Evolutionary conservation across 176 grass and related monocot species (phyloP).

Genomic region (Aegilops sharonensis): DNA sequence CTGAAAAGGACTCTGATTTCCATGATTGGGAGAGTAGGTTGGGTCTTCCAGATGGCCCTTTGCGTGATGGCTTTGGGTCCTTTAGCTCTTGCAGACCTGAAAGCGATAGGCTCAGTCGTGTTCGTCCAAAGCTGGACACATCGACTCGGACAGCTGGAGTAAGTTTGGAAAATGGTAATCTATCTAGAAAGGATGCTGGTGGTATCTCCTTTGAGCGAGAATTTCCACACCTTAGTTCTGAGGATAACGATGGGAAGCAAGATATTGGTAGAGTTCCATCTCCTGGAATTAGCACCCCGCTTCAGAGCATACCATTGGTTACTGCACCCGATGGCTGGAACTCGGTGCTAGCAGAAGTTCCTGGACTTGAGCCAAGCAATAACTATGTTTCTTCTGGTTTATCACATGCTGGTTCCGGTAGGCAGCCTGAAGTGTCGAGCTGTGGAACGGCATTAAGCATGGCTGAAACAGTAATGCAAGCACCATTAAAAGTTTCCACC

Average conservation of each 20-base stretch:
- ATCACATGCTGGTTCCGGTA: constrained; percentile 21
- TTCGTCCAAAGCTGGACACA: constrained; percentile 36
- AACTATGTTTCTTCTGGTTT: constrained; percentile 26
- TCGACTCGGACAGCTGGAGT: constrained; percentile 30
- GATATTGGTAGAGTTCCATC: constrained; percentile 51
- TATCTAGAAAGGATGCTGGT: constrained; percentile 39
- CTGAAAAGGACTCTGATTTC: constrained; percentile 50
- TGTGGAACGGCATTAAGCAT: constrained; percentile 50
- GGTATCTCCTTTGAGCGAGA: constrained; percentile 56
- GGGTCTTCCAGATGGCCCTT: constrained; percentile 35
- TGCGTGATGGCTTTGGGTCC: constrained; percentile 43
- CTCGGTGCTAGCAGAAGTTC: constrained; percentile 72
- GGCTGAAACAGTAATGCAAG: constrained; percentile 73
- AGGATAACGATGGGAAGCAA: constrained; percentile 52
- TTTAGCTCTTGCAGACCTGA: constrained; percentile 61
- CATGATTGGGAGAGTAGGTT: constrained; percentile 49
- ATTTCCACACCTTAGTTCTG: constrained; percentile 66
- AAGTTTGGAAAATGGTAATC: constrained; percentile 40
- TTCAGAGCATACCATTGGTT: constrained; percentile 57
- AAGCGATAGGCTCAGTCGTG: constrained; percentile 49
- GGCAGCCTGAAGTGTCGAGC: constrained; percentile 23
- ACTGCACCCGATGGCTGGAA: constrained; percentile 38
- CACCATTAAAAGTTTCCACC: constrained; percentile 46
- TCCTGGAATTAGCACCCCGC: constrained; percentile 59
- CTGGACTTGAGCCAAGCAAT: constrained; percentile 40